These are phyloP conservation scores for Rhizophora apiculata DNA, from an alignment of 345 rosid species.

Conservation along the genomic window DNA sequence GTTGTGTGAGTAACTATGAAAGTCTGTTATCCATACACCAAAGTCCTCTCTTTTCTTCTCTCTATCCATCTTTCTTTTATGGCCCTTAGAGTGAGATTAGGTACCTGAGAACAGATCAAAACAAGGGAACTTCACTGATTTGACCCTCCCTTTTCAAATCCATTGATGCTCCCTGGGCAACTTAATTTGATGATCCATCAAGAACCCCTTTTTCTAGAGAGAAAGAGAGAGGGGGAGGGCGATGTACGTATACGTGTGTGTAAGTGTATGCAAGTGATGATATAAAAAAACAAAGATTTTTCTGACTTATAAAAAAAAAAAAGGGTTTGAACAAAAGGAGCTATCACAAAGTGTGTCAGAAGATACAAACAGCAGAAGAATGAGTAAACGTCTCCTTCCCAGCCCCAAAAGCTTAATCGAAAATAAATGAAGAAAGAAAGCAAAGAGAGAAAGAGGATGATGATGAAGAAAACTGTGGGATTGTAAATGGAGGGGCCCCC, in stretches of 20 bases:
- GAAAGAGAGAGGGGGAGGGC: background rate
- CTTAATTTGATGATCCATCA: conserved; percentile 8
- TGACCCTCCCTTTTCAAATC: conserved; percentile 46
- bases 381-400: conserved; percentile 86
- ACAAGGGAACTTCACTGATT: conserved; percentile 34
- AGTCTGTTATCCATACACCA: background rate
- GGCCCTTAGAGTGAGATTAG: conserved; percentile 9
- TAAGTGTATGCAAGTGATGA: background rate
- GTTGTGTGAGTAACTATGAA: background rate
- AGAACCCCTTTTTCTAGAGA: background rate
- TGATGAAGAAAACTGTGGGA: conserved; percentile 19
- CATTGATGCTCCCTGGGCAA: conserved; percentile 30
- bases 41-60: too few species aligned
- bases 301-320: background rate
- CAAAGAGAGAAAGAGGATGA: conserved; percentile 27
- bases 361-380: conserved; percentile 63
- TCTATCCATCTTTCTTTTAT: conserved; percentile 7
- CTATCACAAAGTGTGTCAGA: conserved; percentile 42
- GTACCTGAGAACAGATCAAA: conserved; percentile 46
- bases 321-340: background rate
- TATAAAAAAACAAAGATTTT: too few species aligned
- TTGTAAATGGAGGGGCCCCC: conserved; percentile 25
- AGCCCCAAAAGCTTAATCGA: conserved; percentile 29
- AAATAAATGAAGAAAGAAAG: conserved; percentile 19
- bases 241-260: background rate